Base-by-base conservation (phyloP, 2,329 filamentous ascomycete genomes). In the Coleophoma eucalyptorum region DNA sequence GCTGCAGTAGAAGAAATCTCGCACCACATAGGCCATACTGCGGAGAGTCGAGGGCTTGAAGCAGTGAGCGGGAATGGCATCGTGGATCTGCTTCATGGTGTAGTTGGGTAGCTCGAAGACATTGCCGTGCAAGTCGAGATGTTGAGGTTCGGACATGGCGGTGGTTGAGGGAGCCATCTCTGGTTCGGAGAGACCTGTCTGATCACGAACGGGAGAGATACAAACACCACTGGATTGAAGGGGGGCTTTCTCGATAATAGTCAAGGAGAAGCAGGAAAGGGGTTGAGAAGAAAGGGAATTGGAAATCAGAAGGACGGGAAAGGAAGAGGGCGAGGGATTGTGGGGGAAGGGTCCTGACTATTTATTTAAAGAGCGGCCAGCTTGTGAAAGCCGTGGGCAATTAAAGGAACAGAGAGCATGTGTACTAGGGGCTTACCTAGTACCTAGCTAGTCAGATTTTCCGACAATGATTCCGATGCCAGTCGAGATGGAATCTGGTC, bases 11-110 rank as follows among this genome's bases (percentile, higher is more conserved):
- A 72, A 59, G 54, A 79, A 67, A 64, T 86, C 82, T 52, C 82
- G 79, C 56, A 74, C 69, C 53, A 85, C 71, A 65, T 86, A 86
- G 61, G 72, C 70, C 66, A 80, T 71, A 12, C 80, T 83, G 37
- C 69, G 74, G 57, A 71, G 57, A 46, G 74, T 72, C 13, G 80
- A 80, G 5, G 80, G 78, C 66, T 82, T 69, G 69, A 86, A 86
- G 73, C 83, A 86, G 65, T 84, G 75, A 19, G 75, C 68, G 20
- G 83, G 83, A 55, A 86, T 85, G 50, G 80, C 77, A 58, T 64
- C 63, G 58, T 66, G 56, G 19, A 67, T 67, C 48, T 67, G 51
- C 52, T 67, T 66, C 64, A 67, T 67, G 48, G 65, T 67, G 54
- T 62, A 67, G 52, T 51, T 55, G 20, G 65, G 65, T 2, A 66